A percentile compares a stretch with the other conserved stretches of the same genome.
Conservation (phyloP, 306 rosid species). For the Castanea sativa region DNA sequence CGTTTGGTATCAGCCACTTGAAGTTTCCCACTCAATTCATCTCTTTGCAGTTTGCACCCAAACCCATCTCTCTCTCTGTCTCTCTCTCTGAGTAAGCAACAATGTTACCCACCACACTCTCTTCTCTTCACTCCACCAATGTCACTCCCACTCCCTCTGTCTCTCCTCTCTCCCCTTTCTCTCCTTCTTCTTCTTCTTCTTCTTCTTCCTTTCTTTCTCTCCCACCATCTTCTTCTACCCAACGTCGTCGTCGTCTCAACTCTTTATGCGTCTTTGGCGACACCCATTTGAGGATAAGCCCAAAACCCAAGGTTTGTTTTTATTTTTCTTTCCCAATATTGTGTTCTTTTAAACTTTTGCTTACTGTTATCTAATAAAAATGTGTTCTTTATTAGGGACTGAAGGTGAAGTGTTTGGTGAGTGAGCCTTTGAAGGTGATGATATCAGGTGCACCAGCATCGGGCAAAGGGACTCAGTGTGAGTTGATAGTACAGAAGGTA, state of each 20-base stretch:
- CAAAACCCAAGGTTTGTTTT: constrained; percentile 42
- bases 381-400: constrained; percentile 38
- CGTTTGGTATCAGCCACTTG: neutral
- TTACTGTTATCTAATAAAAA: neutral
- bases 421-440: constrained; percentile 79
- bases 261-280: constrained; percentile 31
- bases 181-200: constrained; percentile 21
- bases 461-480: constrained; percentile 96
- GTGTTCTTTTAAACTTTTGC: neutral
- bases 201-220: constrained; percentile 1
- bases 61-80: constrained; percentile 1
- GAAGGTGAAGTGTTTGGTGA: constrained; percentile 51
- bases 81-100: constrained; percentile 16
- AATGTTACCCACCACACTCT: constrained; percentile 46
- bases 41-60: too few relatives aligned
- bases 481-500: constrained; percentile 81
- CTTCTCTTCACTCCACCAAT: constrained; percentile 43
- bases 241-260: constrained; percentile 33
- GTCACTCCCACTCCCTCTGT: constrained; percentile 32
- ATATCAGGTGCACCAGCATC: constrained; percentile 97
- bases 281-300: constrained; percentile 26
- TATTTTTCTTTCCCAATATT: neutral
- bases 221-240: constrained; percentile 33
- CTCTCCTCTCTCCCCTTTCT: constrained; percentile 23
- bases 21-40: neutral